Evolutionary conservation across 2,329 filamentous ascomycete species (phyloP), one percentile per base, ranked within the genome.

Genomic region (Calycina marina): DNA sequence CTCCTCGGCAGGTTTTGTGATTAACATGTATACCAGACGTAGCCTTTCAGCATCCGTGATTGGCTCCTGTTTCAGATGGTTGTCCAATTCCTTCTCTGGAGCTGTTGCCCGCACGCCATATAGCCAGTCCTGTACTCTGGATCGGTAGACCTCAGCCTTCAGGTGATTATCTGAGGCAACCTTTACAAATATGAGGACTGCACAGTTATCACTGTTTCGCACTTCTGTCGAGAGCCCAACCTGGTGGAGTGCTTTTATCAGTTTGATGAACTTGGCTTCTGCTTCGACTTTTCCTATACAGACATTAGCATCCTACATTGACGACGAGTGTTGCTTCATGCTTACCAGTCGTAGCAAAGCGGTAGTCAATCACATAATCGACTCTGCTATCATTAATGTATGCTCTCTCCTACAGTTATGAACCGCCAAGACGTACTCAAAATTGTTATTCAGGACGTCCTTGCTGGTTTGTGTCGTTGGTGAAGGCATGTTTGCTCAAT

Each of bases 91-190:
- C 49, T 74, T 77, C 35, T 74, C 69, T 0, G 88, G 88, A 20
- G 84, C 75, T 13, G 72, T 69, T 30, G 80, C 69, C 40, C 84
- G 77, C 34, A 94, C 78, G 32, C 86, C 85, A 52, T 90, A 79
- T 18, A 96, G 72, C 84, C 86, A 98, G 58, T 96, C 90, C 52
- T 85, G 81, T 12, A 94, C 76, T 42, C 90, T 74, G 35, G 81
- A 82, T 42, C 84, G 73, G 56, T 93, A 92, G 30, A 93, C 70
- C 48, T 93, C 82, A 42, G 76, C 73, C 38, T 70, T 71, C 38
- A 98, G 65, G 41, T 85, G 72, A 45, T 74, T 65, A 40, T 78
- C 67, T 14, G 83, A 85, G 20, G 78, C 75, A 25, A 92, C 72
- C 50, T 77, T 80, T 50, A 86, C 68, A 53, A 93, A 94, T 44